These are phyloP conservation scores for Corymbia citriodora DNA, from an alignment of 441 rosid genomes.

Conservation along the genomic window DNA sequence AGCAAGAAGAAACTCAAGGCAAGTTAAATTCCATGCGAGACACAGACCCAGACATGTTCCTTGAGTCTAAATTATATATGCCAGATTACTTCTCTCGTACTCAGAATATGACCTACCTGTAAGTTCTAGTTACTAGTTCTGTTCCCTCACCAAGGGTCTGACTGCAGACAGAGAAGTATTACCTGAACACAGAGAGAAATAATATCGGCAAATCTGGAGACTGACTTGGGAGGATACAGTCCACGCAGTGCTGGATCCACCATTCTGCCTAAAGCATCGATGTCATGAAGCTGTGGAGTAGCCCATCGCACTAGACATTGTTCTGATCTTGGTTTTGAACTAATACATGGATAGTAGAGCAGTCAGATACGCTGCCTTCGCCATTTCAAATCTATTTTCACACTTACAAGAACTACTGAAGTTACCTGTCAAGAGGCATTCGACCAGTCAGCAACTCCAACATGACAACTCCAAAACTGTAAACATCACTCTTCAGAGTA, in stretches of 20 bases:
- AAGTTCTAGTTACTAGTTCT: neutral
- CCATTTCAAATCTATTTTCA: neutral
- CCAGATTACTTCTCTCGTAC: neutral
- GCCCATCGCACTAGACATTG: constrained; percentile 89
- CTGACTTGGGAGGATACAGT: constrained; percentile 75
- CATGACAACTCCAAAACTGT: constrained; percentile 96
- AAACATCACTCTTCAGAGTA: constrained; percentile 81
- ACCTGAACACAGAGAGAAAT: constrained; percentile 88
- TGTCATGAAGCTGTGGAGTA: constrained; percentile 66
- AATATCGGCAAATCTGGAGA: constrained; percentile 74
- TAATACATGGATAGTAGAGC: constrained; percentile 2
- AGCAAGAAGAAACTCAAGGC: neutral
- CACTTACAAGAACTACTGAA: neutral
- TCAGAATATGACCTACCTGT: neutral
- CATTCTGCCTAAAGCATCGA: constrained; percentile 62
- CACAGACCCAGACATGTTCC: neutral
- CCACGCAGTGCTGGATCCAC: constrained; percentile 93
- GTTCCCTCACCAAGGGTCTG: neutral
- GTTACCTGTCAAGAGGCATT: constrained; percentile 68
- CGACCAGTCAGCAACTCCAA: constrained; percentile 90
- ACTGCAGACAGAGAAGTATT: neutral
- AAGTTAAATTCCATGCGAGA: neutral
- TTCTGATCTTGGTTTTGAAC: constrained; percentile 66
- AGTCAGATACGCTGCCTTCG: neutral
- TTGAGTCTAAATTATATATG: neutral